Base-by-base conservation (phyloP, 192 early-diverging fungal species). In the Gamsiella multidivaricata region DNA sequence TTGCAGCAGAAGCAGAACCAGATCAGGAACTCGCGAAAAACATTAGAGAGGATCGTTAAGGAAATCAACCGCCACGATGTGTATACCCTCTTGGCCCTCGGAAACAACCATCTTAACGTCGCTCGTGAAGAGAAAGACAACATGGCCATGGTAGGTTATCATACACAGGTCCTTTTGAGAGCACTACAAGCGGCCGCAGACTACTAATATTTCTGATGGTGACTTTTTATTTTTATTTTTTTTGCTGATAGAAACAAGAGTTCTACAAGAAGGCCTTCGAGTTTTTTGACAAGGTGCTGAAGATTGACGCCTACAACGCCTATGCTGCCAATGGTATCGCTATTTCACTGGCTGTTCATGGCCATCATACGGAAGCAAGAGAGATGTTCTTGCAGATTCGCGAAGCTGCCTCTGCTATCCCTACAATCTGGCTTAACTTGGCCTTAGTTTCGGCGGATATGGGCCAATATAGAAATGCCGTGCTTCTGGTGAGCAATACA, bases 261-360 rank as follows among this genome's bases (percentile, higher is more conserved):
- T 69, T 80, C 29, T 92, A 92, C 78, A 89, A 87, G 59, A 83
- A 88, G n/a, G 91, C 93, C 1, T 72, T 89, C 31, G 91, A 94
- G 71, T 97, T 92, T 60, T 97, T 94, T 66, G 87, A 89, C 37
- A 94, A 92, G 69, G 89, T 86, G 7, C 51, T 95, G 45, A 73
- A 84, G 58, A 65, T 87, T 4, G 96, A 98, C 62, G 58, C 53
- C 12, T 62, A 61, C 37, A 95, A 94, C 64, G 84, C 89, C 0
- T 90, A 92, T 34, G 97, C 95, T 1, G 93, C 92, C 0, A 91
- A 94, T 47, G 97, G 97, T 20, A 82, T 95, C 32, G 95, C 92
- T 6, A 94, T 97, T 49, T 86, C 90, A 6, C 69, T 96, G 58
- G 94, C 93, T 54, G 94, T 66, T 29, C 73, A 75, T 33, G 71